Percentiles rank a stretch among this genome's conserved stretches.
Conservation (phyloP, 163 green algal genomes). For the Scenedesmus sp. region DNA sequence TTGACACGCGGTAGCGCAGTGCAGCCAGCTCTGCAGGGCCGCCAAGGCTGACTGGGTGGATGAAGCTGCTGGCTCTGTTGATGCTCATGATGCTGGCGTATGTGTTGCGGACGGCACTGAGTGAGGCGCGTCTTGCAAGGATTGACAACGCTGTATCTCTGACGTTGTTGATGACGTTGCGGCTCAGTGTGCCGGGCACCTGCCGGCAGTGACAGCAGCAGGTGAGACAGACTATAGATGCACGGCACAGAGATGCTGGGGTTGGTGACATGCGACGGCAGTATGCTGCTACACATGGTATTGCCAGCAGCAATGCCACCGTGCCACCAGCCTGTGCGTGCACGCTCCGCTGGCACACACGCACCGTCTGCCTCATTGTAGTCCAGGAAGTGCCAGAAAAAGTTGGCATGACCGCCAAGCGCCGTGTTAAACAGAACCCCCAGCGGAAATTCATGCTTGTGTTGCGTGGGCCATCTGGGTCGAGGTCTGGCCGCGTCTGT, state of each 20-base stretch:
- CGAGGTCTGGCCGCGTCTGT: conserved; percentile 9
- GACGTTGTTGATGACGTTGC: not conserved
- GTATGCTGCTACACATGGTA: not conserved
- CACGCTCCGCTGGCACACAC: not conserved
- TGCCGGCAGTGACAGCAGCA: not conserved
- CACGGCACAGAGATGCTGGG: not conserved
- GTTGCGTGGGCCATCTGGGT: not conserved
- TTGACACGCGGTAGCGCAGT: not conserved
- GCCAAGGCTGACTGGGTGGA: not conserved
- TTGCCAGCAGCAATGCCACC: too few relatives aligned
- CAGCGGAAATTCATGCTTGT: not conserved
- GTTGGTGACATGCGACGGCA: not conserved
- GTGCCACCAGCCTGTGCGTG: not conserved
- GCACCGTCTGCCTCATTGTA: not conserved
- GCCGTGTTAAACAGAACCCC: not conserved
- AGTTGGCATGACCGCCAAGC: not conserved
- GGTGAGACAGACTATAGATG: not conserved
- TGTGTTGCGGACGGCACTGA: not conserved
- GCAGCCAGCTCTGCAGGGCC: conserved; percentile 3
- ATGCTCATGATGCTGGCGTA: not conserved
- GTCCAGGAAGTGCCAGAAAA: not conserved
- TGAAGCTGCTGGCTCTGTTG: not conserved
- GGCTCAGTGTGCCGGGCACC: not conserved
- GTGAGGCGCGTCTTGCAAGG: not conserved
- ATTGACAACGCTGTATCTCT: not conserved